These are phyloP conservation scores for Paramarasmius palmivorus DNA, from an alignment of 1,284 basidiomycete species.

Conservation along the genomic window DNA sequence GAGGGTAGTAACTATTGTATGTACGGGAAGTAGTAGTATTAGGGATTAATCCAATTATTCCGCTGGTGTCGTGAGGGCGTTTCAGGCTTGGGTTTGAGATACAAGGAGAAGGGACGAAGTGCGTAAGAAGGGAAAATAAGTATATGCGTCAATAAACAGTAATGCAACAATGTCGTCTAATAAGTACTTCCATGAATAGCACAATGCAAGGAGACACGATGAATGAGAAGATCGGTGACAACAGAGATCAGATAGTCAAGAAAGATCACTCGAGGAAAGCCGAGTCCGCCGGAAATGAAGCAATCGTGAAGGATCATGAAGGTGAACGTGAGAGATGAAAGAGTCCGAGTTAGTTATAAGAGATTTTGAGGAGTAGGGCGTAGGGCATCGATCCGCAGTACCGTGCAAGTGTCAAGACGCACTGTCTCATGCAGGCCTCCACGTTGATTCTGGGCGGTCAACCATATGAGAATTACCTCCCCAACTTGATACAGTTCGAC, in stretches of 20 bases:
- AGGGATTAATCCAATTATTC: too few relatives aligned
- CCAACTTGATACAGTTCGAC: conserved; percentile 35
- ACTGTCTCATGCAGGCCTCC: conserved; percentile 29
- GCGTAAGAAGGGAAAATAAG: conserved; percentile 7
- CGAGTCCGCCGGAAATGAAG: neutral
- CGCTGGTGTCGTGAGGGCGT: too few relatives aligned
- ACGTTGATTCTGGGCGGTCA: conserved; percentile 32
- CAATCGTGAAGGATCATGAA: neutral
- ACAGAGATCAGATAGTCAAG: neutral
- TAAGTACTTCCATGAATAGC: conserved; percentile 9
- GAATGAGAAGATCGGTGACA: neutral
- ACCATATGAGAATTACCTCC: conserved; percentile 40
- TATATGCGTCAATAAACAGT: conserved; percentile 12
- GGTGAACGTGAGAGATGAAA: neutral
- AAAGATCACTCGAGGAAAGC: neutral
- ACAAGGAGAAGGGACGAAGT: neutral
- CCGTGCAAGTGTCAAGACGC: neutral
- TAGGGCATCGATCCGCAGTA: neutral
- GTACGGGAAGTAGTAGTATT: too few relatives aligned
- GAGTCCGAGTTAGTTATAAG: too few relatives aligned
- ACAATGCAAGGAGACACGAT: neutral
- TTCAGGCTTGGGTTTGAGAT: too few relatives aligned
- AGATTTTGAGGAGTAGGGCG: neutral
- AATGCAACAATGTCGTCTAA: conserved; percentile 14
- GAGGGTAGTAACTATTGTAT: too few relatives aligned